Base-by-base conservation (phyloP, 2,329 filamentous ascomycete species). In the Simplicillium sp. region DNA sequence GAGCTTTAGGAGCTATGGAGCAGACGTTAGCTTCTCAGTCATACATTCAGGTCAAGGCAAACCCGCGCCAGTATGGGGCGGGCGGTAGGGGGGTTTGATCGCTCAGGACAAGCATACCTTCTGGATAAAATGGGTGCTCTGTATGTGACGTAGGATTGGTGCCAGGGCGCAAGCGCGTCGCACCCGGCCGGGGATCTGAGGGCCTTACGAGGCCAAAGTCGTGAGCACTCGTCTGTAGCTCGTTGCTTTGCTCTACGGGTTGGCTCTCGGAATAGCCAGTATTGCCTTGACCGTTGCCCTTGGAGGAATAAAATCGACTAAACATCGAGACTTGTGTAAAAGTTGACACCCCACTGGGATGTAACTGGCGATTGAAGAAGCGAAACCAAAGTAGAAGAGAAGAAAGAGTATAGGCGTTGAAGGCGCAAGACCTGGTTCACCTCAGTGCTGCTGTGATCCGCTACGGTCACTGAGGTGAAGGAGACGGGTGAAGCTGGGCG, bases 291-390 rank as follows among this genome's bases (percentile, higher is more conserved):
- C 45, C 39, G 40, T 50, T 46, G 37, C 34, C 34, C 25, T 50
- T 57, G 49, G 56, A 56, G 49, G 56, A 56, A 41, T 55, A 54
- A 41, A 49, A 54, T 50, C 58, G 59, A 50, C 52, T 56, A 49
- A 65, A 65, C 61, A 65, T 65, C 56, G 60, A 60, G 48, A 47
- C 44, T 40, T 29, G 35, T 14, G 43, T 20, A 37, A 16, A 25
- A 37, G 11, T 16, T 29, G 14, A 25, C 16, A 25, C 36, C 17
- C 28, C 36, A 11, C 37, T 34, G 37, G 34, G 34, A 40, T 18
- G 17, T 33, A 29, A 15, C n/a, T 36, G 38, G 11, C 4, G 13
- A 29, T 7, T 16, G 37, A 38, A n/a, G 14, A 38, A 31, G 20
- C 20, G 28, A 31, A 15, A 38, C 20, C 12, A 28, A 29, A 28